These are phyloP conservation scores for Chlorella sp. DNA, from an alignment of 139 green algal genomes.

Conservation along the genomic window DNA sequence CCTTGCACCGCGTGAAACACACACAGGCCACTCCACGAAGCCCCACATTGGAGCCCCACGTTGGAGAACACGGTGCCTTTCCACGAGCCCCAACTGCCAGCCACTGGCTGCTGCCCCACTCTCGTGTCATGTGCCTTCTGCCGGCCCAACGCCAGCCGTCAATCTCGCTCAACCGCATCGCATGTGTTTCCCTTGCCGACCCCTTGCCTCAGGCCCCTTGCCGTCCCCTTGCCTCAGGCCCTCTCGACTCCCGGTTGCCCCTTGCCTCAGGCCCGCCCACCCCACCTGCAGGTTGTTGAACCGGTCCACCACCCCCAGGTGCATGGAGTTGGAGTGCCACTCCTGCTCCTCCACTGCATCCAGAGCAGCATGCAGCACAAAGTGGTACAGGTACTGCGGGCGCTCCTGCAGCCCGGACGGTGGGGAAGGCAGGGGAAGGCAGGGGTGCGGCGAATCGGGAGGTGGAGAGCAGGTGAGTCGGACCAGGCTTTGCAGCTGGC, in stretches of 20 bases:
- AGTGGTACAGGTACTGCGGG: slow-evolving; percentile 95
- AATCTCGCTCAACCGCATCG: too few species aligned
- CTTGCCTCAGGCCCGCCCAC: background rate
- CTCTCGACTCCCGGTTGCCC: too few species aligned
- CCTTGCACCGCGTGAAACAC: background rate
- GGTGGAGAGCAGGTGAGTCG: background rate
- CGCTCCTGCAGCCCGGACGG: slow-evolving; percentile 68
- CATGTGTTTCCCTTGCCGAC: too few species aligned
- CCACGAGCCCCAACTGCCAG: too few species aligned
- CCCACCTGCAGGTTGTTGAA: slow-evolving; percentile 91
- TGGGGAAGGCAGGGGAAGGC: background rate
- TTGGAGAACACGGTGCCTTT: too few species aligned
- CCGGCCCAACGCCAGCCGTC: too few species aligned
- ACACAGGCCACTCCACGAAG: too few species aligned
- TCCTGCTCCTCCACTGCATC: slow-evolving; percentile 94
- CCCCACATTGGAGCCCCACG: too few species aligned
- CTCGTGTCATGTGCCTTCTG: too few species aligned
- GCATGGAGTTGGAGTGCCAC: slow-evolving; percentile 81
- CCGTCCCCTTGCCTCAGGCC: too few species aligned
- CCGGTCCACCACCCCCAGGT: slow-evolving; percentile 91
- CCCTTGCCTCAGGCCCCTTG: too few species aligned
- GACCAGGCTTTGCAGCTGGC: background rate
- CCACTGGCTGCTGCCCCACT: too few species aligned
- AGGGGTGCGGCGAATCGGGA: background rate
- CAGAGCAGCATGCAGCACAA: slow-evolving; percentile 94